Evolutionary conservation across 2,329 filamentous ascomycete species (phyloP).

Genomic region (Colletotrichum orbiculare): DNA sequence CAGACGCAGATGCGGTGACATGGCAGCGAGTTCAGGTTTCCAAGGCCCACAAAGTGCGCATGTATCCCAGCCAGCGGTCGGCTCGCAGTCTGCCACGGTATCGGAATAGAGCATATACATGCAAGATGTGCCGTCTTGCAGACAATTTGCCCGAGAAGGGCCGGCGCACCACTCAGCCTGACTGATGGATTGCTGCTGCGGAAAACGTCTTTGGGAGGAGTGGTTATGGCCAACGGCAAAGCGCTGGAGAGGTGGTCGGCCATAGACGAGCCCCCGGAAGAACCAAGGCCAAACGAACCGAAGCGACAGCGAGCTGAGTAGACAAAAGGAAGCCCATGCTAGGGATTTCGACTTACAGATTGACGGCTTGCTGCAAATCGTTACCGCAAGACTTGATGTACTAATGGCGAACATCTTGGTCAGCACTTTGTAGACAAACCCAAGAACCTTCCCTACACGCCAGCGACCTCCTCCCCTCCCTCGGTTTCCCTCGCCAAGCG

Average conservation of each 20-base stretch:
- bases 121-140: conserved; percentile 14
- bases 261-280: conserved; percentile 12
- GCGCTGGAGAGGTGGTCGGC: not conserved
- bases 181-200: conserved; percentile 23
- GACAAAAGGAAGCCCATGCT: conserved; percentile 35
- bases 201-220: conserved; percentile 20
- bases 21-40: no score
- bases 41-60: not conserved
- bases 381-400: conserved; percentile 61
- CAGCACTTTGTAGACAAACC: conserved; percentile 27
- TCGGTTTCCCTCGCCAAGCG: no score
- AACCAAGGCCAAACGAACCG: conserved; percentile 15
- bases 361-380: conserved; percentile 64
- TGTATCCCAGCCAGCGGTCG: not conserved
- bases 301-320: conserved; percentile 1
- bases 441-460: not conserved
- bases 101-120: conserved; percentile 36
- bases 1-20: not conserved
- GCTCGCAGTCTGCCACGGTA: not conserved
- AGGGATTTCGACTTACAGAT: conserved; percentile 61
- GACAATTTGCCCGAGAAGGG: conserved; percentile 43
- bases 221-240: conserved; percentile 13
- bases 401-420: conserved; percentile 44
- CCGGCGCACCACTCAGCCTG: conserved; percentile 31
- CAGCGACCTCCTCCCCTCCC: no score